Evolutionary conservation across 2,329 filamentous ascomycete genomes (phyloP).

Genomic region (Leptographium procerum): DNA sequence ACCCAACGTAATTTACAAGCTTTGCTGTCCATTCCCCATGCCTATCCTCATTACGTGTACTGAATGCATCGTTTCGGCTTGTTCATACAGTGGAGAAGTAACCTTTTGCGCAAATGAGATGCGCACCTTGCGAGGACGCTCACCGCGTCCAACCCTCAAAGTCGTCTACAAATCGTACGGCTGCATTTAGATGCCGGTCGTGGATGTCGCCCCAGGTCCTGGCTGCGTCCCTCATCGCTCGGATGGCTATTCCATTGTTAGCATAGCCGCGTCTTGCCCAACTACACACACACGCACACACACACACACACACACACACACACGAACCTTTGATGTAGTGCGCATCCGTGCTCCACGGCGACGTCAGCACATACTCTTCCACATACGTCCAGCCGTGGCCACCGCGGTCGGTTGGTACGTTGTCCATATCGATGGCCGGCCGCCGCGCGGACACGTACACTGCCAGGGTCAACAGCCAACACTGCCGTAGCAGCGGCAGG

Average conservation of each 20-base stretch:
- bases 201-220: slow-evolving; percentile 63
- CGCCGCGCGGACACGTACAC: slow-evolving; percentile 68
- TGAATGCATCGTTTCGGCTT: no score
- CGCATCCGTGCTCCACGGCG: slow-evolving; percentile 57
- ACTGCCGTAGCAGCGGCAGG: slow-evolving; percentile 63
- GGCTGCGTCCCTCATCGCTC: slow-evolving; percentile 63
- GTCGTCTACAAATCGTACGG: slow-evolving; percentile 61
- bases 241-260: slow-evolving; percentile 38
- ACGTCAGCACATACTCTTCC: slow-evolving; percentile 56
- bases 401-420: slow-evolving; percentile 50
- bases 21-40: neutral
- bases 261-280: neutral
- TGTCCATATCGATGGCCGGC: slow-evolving; percentile 58
- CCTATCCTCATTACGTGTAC: no score
- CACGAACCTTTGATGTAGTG: slow-evolving; percentile 72
- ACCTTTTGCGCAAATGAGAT: no score
- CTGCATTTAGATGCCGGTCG: slow-evolving; percentile 54
- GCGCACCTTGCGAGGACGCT: neutral
- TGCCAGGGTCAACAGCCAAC: slow-evolving; percentile 75
- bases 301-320: neutral
- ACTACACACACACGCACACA: slow-evolving; percentile 9
- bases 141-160: slow-evolving; percentile 52
- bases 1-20: neutral
- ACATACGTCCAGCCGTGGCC: slow-evolving; percentile 69
- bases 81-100: no score